Percentiles rank a stretch among this genome's conserved stretches.
Evolutionary conservation across 2,329 filamentous ascomycete genomes (phyloP).

Genomic region (Colletotrichum eremochloae): DNA sequence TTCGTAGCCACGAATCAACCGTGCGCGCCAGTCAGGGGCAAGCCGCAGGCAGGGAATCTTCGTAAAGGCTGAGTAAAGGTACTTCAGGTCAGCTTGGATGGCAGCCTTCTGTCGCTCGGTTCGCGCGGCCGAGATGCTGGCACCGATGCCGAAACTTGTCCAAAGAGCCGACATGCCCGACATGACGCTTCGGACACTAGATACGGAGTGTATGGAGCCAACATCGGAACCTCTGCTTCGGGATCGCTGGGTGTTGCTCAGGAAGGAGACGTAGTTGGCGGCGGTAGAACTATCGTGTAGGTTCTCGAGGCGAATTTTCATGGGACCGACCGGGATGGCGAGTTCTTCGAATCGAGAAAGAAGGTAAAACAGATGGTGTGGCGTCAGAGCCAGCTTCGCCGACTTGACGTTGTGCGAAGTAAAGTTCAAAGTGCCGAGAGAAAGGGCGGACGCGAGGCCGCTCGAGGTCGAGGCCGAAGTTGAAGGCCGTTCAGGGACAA

Average conservation of each 20-base stretch:
- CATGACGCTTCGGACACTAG: conserved; percentile 97
- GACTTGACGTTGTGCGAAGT: conserved; percentile 88
- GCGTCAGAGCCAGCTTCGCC: conserved; percentile 90
- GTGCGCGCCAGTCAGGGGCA: conserved; percentile 92
- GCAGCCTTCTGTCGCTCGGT: conserved; percentile 91
- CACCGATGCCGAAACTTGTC: conserved; percentile 87
- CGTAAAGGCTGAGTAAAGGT: conserved; percentile 97
- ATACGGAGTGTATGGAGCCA: conserved; percentile 94
- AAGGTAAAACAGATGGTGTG: conserved; percentile 96
- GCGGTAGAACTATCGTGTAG: conserved; percentile 89
- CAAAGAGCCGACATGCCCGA: conserved; percentile 95
- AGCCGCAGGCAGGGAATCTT: conserved; percentile 94
- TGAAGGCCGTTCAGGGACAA: conserved; percentile 70
- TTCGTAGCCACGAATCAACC: conserved; percentile 92
- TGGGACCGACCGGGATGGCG: conserved; percentile 89
- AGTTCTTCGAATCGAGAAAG: conserved; percentile 96
- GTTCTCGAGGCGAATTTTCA: conserved; percentile 96
- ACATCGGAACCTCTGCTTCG: conserved; percentile 85
- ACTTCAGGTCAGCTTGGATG: conserved; percentile 89
- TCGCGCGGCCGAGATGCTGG: conserved; percentile 83
- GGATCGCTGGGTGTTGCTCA: conserved; percentile 84
- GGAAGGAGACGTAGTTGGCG: conserved; percentile 95
- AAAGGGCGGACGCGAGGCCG: conserved; percentile 86
- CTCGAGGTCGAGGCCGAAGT: conserved; percentile 78
- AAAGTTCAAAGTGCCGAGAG: conserved; percentile 87